Conservation (phyloP, 805 yeast species). For the Lachancea fermentati region DNA sequence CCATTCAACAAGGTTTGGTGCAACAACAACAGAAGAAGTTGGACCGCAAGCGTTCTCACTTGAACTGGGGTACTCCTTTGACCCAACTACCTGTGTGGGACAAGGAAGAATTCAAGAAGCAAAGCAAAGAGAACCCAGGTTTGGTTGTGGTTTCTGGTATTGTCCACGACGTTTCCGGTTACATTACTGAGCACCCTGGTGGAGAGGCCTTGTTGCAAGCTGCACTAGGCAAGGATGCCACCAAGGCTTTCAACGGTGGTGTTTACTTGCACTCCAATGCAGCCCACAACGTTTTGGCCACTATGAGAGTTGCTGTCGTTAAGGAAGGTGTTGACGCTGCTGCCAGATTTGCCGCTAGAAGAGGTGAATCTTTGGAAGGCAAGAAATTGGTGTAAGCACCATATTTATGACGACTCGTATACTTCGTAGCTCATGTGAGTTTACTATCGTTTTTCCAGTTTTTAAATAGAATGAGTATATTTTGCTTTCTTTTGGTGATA, state of each 20-base stretch:
- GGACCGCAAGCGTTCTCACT: slow-evolving; percentile 51
- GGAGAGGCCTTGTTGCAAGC: slow-evolving; percentile 68
- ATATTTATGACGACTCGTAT: background rate
- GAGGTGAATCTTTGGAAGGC: slow-evolving; percentile 30
- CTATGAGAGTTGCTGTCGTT: slow-evolving; percentile 76
- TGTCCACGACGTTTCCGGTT: slow-evolving; percentile 66
- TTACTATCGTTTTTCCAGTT: background rate
- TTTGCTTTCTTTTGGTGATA: background rate
- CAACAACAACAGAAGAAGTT: slow-evolving; percentile 82
- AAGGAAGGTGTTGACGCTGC: slow-evolving; percentile 57
- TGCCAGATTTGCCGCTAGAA: slow-evolving; percentile 37
- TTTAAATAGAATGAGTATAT: background rate
- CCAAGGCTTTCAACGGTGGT: slow-evolving; percentile 80
- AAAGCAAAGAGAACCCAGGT: slow-evolving; percentile 48
- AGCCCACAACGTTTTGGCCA: slow-evolving; percentile 75
- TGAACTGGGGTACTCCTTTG: slow-evolving; percentile 74
- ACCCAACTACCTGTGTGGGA: slow-evolving; percentile 71
- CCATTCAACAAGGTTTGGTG: slow-evolving; percentile 73
- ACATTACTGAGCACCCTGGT: slow-evolving; percentile 78
- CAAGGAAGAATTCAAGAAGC: slow-evolving; percentile 49
- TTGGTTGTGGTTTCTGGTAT: slow-evolving; percentile 71
- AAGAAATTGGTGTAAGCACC: slow-evolving; percentile 11
- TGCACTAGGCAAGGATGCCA: slow-evolving; percentile 75
- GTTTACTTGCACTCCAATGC: slow-evolving; percentile 83
- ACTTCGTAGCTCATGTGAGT: background rate